These are phyloP conservation scores for Euryodendron excelsum DNA, from an alignment of 148 eudicot genomes.

Conservation along the genomic window DNA sequence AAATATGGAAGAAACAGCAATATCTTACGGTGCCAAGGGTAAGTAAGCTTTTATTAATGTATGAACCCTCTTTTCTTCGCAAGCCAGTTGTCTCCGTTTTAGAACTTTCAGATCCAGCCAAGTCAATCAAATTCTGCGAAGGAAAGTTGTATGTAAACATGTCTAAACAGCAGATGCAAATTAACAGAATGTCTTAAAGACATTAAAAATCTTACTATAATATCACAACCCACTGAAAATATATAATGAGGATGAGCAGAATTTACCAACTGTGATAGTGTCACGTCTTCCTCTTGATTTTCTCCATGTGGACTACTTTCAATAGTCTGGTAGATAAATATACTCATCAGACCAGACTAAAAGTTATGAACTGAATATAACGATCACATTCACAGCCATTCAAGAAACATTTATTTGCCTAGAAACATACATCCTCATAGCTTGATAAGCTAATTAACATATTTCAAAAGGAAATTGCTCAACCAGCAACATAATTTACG, in stretches of 20 bases:
- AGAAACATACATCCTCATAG: neutral
- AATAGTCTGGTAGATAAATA: conserved; percentile 46
- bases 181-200: neutral
- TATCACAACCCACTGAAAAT: conserved; percentile 2
- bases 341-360: neutral
- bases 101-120: conserved; percentile 89
- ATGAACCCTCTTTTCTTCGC: conserved; percentile 81
- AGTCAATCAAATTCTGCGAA: conserved; percentile 69
- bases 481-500: neutral
- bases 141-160: neutral
- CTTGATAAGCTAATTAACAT: neutral
- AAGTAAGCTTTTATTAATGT: conserved; percentile 74
- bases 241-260: neutral
- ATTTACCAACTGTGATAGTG: conserved; percentile 60
- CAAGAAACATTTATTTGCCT: neutral
- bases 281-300: conserved; percentile 55
- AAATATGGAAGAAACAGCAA: neutral
- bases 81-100: conserved; percentile 78
- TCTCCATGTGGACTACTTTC: conserved; percentile 64
- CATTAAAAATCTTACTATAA: neutral
- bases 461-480: neutral
- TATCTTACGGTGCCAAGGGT: conserved; percentile 82
- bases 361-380: neutral
- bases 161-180: neutral
- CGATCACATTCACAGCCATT: neutral